Conservation (phyloP, 1,284 basidiomycete genomes). For the Volvariella surrecta region DNA sequence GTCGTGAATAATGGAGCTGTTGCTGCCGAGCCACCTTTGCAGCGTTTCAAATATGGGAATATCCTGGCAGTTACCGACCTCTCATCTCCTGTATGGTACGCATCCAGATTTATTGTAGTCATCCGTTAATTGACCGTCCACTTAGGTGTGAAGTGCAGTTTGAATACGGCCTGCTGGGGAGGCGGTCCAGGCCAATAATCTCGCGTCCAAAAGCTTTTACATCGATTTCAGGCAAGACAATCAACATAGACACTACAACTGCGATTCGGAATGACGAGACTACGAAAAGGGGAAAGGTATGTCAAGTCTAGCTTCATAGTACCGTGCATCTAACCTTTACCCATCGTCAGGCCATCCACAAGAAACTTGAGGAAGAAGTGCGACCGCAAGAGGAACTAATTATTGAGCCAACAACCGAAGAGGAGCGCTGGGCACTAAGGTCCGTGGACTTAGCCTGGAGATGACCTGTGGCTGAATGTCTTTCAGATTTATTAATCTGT, state of each 20-base stretch:
- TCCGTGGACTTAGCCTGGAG: constrained; percentile 18
- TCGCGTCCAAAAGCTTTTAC: constrained; percentile 54
- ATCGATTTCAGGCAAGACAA: constrained; percentile 57
- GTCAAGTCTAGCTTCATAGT: not conserved
- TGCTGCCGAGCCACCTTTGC: constrained; percentile 20
- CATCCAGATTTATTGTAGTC: constrained; percentile 1
- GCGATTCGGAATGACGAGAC: constrained; percentile 53
- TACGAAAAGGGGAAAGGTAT: constrained; percentile 53
- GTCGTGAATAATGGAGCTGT: not conserved
- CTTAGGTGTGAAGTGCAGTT: constrained; percentile 68
- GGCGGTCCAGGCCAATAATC: constrained; percentile 42
- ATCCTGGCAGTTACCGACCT: constrained; percentile 46
- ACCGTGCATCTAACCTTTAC: not conserved
- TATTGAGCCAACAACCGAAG: constrained; percentile 31
- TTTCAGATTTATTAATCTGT: constrained; percentile 54
- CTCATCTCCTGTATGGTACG: constrained; percentile 44
- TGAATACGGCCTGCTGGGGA: constrained; percentile 62
- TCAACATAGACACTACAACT: constrained; percentile 48
- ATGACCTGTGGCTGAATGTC: constrained; percentile 3
- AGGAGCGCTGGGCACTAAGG: constrained; percentile 72
- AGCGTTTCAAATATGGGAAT: constrained; percentile 27
- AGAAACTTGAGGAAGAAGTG: constrained; percentile 70
- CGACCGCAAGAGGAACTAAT: constrained; percentile 51
- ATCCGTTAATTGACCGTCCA: constrained; percentile 1
- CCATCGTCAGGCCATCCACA: constrained; percentile 75